Evolutionary conservation across 2,329 filamentous ascomycete species (phyloP), one percentile per base, ranked within the genome.

Genomic region (Monascus ruber): DNA sequence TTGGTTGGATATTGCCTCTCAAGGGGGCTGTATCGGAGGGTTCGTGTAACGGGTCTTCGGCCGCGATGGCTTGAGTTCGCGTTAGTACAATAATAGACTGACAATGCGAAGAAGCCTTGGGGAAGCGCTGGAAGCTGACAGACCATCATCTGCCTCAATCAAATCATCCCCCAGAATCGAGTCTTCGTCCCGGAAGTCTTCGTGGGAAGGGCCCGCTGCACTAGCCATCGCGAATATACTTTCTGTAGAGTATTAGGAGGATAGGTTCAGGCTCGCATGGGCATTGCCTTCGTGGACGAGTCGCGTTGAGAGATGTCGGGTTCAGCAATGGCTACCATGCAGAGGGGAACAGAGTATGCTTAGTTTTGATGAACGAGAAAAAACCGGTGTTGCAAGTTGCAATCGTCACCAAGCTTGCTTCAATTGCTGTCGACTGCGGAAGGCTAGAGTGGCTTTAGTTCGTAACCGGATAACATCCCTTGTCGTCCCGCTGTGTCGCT

Each of bases 71-170:
- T 55, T 17, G 6, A 33, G n/a, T 11, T 11, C 24, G 31, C 31
- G 11, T 35, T 35, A 35, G 17, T 26, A 35, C 5, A 7, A 6
- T 34, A 7, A 6, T 34, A 37, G 24, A 28, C 17, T 8, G 31
- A 28, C 29, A 37, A 5, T 32, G 33, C 10, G 24, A 35, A 7
- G 5, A 36, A n/a, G 27, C n/a, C 11, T 33, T 36, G 38, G 24
- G 11, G 38, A 7, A 31, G 39, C 36, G 47, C 24, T 17, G 28
- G 11, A 31, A 29, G 33, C 10, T 24, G 33, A 45, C 56, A 54
- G 65, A 85, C 83, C 81, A 65, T 87, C 80, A 69, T 86, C 82
- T 3, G 81, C 80, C 52, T 88, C 83, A 63, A 88, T 85, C 53
- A 87, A 64, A 52, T 86, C 81, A 51, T 82, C 79, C 43, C 82